phyloP scores from a whole-genome alignment of 768 basidiomycete species.

The Termitomyces eurrhizus region DNA sequence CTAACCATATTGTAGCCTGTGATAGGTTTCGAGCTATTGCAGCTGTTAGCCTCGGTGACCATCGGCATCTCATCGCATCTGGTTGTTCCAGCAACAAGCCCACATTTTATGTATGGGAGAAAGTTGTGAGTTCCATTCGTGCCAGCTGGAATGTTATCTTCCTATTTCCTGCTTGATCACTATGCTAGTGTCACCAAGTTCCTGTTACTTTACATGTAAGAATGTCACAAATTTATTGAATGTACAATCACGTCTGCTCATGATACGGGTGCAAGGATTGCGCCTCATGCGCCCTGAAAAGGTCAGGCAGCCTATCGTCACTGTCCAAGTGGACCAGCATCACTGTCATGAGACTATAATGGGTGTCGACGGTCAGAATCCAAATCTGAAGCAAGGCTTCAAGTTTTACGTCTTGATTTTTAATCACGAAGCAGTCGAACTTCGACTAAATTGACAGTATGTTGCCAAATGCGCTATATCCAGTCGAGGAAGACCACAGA shows the following conservation, averaged over 20 bases:
- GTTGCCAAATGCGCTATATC: slow-evolving; percentile 25
- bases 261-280: slow-evolving; percentile 39
- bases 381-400: slow-evolving; percentile 54
- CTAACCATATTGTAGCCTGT: no score
- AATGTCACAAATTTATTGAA: not conserved
- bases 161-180: not conserved
- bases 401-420: slow-evolving; percentile 41
- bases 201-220: slow-evolving; percentile 31
- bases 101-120: no score
- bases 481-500: slow-evolving; percentile 39
- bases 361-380: slow-evolving; percentile 69
- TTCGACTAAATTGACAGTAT: slow-evolving; percentile 41
- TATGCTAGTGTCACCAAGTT: slow-evolving; percentile 15
- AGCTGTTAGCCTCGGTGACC: no score
- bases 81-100: no score
- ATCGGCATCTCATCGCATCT: no score
- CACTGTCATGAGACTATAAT: slow-evolving; percentile 52
- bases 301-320: slow-evolving; percentile 65
- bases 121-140: no score
- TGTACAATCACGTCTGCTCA: slow-evolving; percentile 17
- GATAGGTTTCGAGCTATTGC: no score
- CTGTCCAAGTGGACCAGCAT: slow-evolving; percentile 50
- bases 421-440: slow-evolving; percentile 34
- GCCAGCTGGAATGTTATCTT: no score
- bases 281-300: slow-evolving; percentile 54